A percentile compares a stretch with the other conserved stretches of the same genome.
phyloP scores from a whole-genome alignment of 2,329 filamentous ascomycete species.

The Colletotrichum australisinense region DNA sequence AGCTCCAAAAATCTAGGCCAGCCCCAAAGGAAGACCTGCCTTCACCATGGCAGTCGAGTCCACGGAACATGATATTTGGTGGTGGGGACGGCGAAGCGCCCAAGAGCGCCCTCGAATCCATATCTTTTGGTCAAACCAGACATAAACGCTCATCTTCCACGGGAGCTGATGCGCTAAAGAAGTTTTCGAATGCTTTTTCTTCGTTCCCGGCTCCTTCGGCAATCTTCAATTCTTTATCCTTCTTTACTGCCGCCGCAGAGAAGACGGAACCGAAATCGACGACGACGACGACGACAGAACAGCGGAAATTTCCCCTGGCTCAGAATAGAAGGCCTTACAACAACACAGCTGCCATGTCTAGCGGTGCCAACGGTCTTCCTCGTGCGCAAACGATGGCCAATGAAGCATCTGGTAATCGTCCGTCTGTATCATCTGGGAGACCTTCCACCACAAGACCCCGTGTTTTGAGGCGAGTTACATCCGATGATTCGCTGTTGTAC shows the following conservation, averaged over 20 bases:
- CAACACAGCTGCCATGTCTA: slow-evolving; percentile 15
- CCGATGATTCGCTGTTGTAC: slow-evolving; percentile 83
- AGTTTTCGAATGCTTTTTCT: slow-evolving; percentile 66
- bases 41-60: slow-evolving; percentile 55
- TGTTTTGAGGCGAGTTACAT: slow-evolving; percentile 70
- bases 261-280: slow-evolving; percentile 14
- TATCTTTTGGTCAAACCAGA: slow-evolving; percentile 57
- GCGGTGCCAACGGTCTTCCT: not conserved
- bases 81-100: slow-evolving; percentile 40
- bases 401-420: not conserved
- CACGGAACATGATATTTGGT: slow-evolving; percentile 50
- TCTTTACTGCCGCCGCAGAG: slow-evolving; percentile 34
- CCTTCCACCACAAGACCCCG: slow-evolving; percentile 18
- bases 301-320: not conserved
- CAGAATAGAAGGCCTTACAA: slow-evolving; percentile 19
- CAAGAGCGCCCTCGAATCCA: slow-evolving; percentile 55
- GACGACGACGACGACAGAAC: not conserved
- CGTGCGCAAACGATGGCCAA: slow-evolving; percentile 9
- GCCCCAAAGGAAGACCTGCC: slow-evolving; percentile 37
- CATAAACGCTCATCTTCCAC: slow-evolving; percentile 64
- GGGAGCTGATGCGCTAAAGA: slow-evolving; percentile 68
- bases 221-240: slow-evolving; percentile 35
- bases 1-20: slow-evolving; percentile 27
- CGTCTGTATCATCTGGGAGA: slow-evolving; percentile 19
- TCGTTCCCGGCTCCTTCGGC: slow-evolving; percentile 51